These are phyloP conservation scores for Silene uniflora DNA, from an alignment of 148 eudicot genomes.

Conservation along the genomic window DNA sequence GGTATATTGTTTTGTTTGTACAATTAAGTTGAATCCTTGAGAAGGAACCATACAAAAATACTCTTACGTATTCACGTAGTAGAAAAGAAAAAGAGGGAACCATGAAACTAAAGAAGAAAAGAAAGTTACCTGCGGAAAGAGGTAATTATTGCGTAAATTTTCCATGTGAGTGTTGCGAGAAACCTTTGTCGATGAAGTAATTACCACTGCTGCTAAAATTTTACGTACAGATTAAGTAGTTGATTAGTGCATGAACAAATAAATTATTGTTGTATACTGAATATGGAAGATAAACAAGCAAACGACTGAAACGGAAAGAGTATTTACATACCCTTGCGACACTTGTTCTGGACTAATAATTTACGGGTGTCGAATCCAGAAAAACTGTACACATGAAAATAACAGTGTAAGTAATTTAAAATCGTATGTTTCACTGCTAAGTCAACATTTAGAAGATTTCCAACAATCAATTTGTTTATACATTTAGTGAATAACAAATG, in stretches of 20 bases:
- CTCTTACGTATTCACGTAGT: too few relatives aligned
- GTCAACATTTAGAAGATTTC: too few relatives aligned
- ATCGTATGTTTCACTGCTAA: too few relatives aligned
- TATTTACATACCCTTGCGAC: background rate
- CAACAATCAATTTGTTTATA: too few relatives aligned
- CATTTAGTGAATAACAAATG: too few relatives aligned
- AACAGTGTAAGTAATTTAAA: too few relatives aligned
- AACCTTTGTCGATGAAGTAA: slow-evolving; percentile 38
- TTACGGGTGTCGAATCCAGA: background rate
- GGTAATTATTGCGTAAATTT: slow-evolving; percentile 56
- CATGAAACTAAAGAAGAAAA: background rate
- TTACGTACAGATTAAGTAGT: background rate
- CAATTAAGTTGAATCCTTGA: too few relatives aligned
- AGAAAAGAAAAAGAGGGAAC: background rate
- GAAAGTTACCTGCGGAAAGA: slow-evolving; percentile 55
- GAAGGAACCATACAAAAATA: background rate
- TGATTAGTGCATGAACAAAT: background rate
- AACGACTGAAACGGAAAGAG: too few relatives aligned
- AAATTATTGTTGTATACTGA: background rate
- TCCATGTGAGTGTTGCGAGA: slow-evolving; percentile 63
- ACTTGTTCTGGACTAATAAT: background rate
- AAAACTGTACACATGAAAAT: background rate
- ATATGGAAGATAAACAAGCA: too few relatives aligned
- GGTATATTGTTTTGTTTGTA: too few relatives aligned
- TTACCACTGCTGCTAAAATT: slow-evolving; percentile 15